phyloP scores from a whole-genome alignment of 805 yeast genomes.

The Candida fluviatilis region DNA sequence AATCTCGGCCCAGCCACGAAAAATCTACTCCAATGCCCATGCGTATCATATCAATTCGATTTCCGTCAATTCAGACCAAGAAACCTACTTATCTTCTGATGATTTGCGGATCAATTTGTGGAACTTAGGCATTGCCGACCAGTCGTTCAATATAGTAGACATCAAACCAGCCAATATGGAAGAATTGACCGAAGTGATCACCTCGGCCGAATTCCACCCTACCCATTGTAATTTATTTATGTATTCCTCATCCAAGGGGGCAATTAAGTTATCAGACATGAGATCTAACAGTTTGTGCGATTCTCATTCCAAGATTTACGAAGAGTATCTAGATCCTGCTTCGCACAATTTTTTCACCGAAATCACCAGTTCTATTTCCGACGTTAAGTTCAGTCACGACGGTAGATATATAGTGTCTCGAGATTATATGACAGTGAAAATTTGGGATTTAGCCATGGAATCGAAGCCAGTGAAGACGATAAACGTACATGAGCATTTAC shows the following conservation, averaged over 20 bases:
- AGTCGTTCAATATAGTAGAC: slow-evolving; percentile 94
- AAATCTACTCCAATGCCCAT: slow-evolving; percentile 91
- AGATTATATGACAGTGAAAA: slow-evolving; percentile 94
- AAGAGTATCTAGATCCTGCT: slow-evolving; percentile 89
- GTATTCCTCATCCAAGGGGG: slow-evolving; percentile 94
- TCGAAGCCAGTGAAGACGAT: slow-evolving; percentile 90
- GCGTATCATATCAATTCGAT: slow-evolving; percentile 97
- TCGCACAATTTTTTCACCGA: slow-evolving; percentile 96
- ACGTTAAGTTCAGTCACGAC: slow-evolving; percentile 85
- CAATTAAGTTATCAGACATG: slow-evolving; percentile 95
- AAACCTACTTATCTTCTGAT: slow-evolving; percentile 88
- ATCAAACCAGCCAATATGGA: slow-evolving; percentile 98
- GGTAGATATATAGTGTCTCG: slow-evolving; percentile 96
- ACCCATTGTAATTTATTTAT: slow-evolving; percentile 85
- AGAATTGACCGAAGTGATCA: slow-evolving; percentile 95
- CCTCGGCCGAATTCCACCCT: slow-evolving; percentile 96
- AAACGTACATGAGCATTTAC: slow-evolving; percentile 90
- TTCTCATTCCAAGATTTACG: slow-evolving; percentile 78
- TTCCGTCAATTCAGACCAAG: slow-evolving; percentile 92
- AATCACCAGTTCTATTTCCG: slow-evolving; percentile 90
- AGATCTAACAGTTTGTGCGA: slow-evolving; percentile 93
- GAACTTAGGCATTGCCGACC: slow-evolving; percentile 93
- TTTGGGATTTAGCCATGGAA: slow-evolving; percentile 98
- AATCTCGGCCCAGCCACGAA: slow-evolving; percentile 91
- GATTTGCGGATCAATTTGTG: slow-evolving; percentile 93